Base-by-base conservation (phyloP, 2,329 filamentous ascomycete genomes). In the Monosporascus sp. region DNA sequence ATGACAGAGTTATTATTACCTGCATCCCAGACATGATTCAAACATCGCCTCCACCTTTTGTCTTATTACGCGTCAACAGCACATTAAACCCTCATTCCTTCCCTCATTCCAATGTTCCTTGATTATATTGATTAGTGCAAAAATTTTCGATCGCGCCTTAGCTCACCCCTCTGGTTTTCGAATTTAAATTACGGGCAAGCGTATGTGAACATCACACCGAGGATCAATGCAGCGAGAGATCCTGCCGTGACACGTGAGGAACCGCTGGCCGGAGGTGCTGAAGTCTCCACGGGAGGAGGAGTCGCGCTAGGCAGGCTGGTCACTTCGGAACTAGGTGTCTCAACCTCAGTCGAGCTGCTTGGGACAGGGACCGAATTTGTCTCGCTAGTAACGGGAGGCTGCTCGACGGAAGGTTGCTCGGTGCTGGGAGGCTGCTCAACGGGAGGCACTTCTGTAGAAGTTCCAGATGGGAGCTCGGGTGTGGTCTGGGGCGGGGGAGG, bases 191-290 rank as follows among this genome's bases (percentile, higher is more conserved):
- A 75, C 63, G 74, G 57, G 56, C 66, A 65, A 48, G 68, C 60
- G 40, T 70, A 61, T 8, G 68, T 68, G 16, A 66, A 68, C 26
- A 70, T 51, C 45, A 72, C 47, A 20, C 67, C 69, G 22, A 72
- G 43, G 41, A 66, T 59, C 16, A 74, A 60, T 17, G 69, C 71
- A 9, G 63, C 63, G 37, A 70, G 54, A 1, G 71, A 73, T 27
- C 67, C 67, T 5, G 62, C 63, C 8, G 63, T 57, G 41, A 69
- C 56, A 27, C 64, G 62, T 37, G 60, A 65, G 1, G 68, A 71
- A 8, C 61, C 66, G 55, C 59, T 65, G 24, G 63, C 60, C 8
- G 63, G 51, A 8, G 65, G 64, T 5, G 65, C 64, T 20, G 67
- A 62, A 16, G 63, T 63, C 38, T 58, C 48, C 11, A 59, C 55